Conservation (phyloP, 2,329 filamentous ascomycete genomes). For the Aureobasidium sp. region DNA sequence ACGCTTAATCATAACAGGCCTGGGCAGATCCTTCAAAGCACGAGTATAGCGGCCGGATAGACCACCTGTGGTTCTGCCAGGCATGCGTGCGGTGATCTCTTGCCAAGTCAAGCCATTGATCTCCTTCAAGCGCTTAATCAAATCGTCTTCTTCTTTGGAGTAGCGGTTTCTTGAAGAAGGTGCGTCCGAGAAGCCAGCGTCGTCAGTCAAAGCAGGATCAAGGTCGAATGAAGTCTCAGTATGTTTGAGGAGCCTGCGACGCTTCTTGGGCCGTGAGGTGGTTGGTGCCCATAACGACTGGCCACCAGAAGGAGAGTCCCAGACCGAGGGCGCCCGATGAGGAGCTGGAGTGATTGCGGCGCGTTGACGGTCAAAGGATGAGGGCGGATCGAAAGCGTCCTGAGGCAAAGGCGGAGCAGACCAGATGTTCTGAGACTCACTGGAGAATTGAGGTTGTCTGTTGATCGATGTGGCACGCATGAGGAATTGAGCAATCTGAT, state of each 20-base stretch:
- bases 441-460: slow-evolving; percentile 14
- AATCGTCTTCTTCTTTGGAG: slow-evolving; percentile 25
- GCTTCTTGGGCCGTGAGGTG: not conserved
- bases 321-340: slow-evolving; percentile 12
- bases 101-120: slow-evolving; percentile 32
- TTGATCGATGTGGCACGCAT: slow-evolving; percentile 1
- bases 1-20: slow-evolving; percentile 12
- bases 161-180: slow-evolving; percentile 17
- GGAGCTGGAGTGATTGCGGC: not conserved
- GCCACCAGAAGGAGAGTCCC: slow-evolving; percentile 16
- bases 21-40: slow-evolving; percentile 12
- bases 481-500: slow-evolving; percentile 29
- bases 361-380: not conserved
- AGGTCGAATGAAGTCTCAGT: not conserved
- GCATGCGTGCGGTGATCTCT: slow-evolving; percentile 31
- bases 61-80: slow-evolving; percentile 26
- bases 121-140: slow-evolving; percentile 37
- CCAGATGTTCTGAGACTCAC: not conserved
- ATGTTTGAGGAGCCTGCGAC: slow-evolving; percentile 10
- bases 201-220: not conserved
- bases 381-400: slow-evolving; percentile 7
- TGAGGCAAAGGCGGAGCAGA: slow-evolving; percentile 10
- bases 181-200: not conserved
- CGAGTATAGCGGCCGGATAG: slow-evolving; percentile 24
- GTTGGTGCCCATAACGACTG: slow-evolving; percentile 21